Base-by-base conservation (phyloP, 768 basidiomycete genomes). In the Podaxis mareebaensis region DNA sequence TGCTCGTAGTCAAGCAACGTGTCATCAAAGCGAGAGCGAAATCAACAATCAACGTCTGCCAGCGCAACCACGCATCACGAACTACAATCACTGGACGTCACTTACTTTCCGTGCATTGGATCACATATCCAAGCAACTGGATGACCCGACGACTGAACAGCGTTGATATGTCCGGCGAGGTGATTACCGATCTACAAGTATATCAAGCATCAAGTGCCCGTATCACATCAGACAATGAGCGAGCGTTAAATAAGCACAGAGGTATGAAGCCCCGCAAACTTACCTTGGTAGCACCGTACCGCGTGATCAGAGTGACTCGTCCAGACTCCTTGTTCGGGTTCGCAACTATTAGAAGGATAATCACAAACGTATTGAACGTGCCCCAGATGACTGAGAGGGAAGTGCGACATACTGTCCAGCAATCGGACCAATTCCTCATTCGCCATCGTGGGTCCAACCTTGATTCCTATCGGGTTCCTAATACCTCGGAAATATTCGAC, bases 31-130 rank as follows among this genome's bases (percentile, higher is more conserved):
- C 40, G 4, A 42, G 40, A 42, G 40, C 40, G 17, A 17, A 42
- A 42, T 3, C 20, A 13, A 46, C 44, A 42, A 42, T 3, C 20
- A 13, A 46, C 44, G 20, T 7, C 44, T 17, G 17, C n/a, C 44
- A 20, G 7, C 44, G 5, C 20, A 20, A 46, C 20, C 44, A 46
- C 17, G 10, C 7, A 46, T 20, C 44, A 46, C 17, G 20, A 46
- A 46, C 15, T 46, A 3, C 44, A 22, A 54, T 33, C 17, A 11
- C 52, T n/a, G 52, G 28, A n/a, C 13, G 52, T 15, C 3, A 82
- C 92, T 68, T 71, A 95, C 94, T 98, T 97, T 78, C 96, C 96
- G 69, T 99, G 96, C 96, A 99, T 99, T 2, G 96, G 95, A 76
- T 99, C 97, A 70, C 93, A 96, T 55, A 96, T 84, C 95, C 96